Evolutionary conservation across 2,329 filamentous ascomycete genomes (phyloP).

Genomic region (Verticillium alfalfae): DNA sequence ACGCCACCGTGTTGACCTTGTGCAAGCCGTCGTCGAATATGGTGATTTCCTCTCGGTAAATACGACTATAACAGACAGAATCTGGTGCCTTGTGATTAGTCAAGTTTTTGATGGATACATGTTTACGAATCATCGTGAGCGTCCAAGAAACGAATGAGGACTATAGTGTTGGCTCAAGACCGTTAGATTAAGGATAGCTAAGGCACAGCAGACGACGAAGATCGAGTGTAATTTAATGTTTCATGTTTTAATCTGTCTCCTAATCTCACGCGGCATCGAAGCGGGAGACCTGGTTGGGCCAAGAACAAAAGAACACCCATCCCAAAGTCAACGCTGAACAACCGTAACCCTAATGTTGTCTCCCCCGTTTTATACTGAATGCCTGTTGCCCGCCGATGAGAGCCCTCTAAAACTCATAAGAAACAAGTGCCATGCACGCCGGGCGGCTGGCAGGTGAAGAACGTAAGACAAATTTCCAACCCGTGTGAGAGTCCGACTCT

Average conservation of each 20-base stretch:
- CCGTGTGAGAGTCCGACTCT: neutral
- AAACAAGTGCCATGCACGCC: neutral
- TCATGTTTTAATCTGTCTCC: neutral
- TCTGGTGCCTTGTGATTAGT: no score
- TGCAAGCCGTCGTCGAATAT: no score
- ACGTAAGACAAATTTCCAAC: neutral
- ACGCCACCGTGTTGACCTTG: no score
- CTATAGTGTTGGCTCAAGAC: no score
- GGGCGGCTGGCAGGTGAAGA: neutral
- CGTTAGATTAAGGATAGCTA: no score
- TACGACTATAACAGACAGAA: no score
- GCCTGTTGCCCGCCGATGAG: neutral
- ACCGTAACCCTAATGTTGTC: neutral
- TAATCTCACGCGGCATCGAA: neutral
- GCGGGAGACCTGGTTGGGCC: neutral
- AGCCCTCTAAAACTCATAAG: slow-evolving; percentile 1
- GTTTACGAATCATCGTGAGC: no score
- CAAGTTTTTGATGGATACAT: no score
- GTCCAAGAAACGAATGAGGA: no score
- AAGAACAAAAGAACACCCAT: neutral
- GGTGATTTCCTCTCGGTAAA: no score
- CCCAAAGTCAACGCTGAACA: neutral
- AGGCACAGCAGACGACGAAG: no score
- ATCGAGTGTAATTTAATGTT: neutral
- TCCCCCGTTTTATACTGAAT: slow-evolving; percentile 2